phyloP scores from a whole-genome alignment of 805 yeast species.

The Ogataea angusta region DNA sequence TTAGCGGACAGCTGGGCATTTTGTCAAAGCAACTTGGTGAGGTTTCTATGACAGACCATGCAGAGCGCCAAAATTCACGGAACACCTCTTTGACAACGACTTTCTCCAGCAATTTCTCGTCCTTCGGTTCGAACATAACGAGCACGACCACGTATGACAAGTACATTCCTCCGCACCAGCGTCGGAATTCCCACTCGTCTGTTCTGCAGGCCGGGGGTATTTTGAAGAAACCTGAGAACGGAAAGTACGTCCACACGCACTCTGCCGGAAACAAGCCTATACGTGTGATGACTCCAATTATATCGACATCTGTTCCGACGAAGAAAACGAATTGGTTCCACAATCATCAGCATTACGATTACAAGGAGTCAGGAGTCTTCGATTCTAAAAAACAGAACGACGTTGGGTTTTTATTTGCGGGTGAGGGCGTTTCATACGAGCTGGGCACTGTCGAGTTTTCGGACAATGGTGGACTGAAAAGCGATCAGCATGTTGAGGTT shows the following conservation, averaged over 20 bases:
- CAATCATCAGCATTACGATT: conserved; percentile 10
- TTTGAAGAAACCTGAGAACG: conserved; percentile 20
- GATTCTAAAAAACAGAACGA: conserved; percentile 10
- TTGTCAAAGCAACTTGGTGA: conserved; percentile 20
- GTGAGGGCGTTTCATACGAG: conserved; percentile 7
- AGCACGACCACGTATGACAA: conserved; percentile 21
- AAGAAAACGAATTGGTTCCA: conserved; percentile 33
- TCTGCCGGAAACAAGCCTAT: conserved; percentile 19
- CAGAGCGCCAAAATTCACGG: conserved; percentile 19
- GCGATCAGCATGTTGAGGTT: conserved; percentile 5
- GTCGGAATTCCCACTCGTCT: conserved; percentile 37
- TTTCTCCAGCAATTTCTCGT: conserved; percentile 23
- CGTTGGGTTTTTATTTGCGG: conserved; percentile 19
- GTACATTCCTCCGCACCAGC: conserved; percentile 55
- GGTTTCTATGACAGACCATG: conserved; percentile 8
- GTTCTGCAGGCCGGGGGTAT: conserved; percentile 17
- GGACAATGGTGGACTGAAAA: neutral
- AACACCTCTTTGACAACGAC: conserved; percentile 28
- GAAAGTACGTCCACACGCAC: conserved; percentile 7
- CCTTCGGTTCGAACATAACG: conserved; percentile 25
- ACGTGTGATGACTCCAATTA: conserved; percentile 22
- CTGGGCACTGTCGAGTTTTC: conserved; percentile 2
- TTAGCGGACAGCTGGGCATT: conserved; percentile 14
- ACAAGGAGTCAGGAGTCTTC: conserved; percentile 8
- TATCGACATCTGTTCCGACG: conserved; percentile 38